Evolutionary conservation across 805 yeast species (phyloP).

Genomic region (Teunomyces lycoperdinae): DNA sequence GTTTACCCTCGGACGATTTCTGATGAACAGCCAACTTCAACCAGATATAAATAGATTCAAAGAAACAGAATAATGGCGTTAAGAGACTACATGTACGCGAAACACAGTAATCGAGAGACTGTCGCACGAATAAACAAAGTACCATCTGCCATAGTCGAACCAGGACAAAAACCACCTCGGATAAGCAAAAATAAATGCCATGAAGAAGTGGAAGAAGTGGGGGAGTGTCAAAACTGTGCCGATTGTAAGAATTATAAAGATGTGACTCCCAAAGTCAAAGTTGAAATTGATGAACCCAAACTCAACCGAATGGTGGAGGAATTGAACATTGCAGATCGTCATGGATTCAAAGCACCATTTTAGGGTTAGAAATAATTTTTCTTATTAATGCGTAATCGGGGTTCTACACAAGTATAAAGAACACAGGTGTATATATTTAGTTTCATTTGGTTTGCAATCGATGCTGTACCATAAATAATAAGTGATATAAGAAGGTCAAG

Average conservation of each 20-base stretch:
- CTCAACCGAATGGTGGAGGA: constrained; percentile 6
- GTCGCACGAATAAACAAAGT: constrained; percentile 11
- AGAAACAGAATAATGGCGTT: constrained; percentile 30
- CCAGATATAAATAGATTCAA: background rate
- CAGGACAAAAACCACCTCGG: background rate
- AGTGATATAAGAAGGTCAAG: constrained; percentile 9
- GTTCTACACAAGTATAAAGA: background rate
- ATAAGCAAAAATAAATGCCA: background rate
- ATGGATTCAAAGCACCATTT: background rate
- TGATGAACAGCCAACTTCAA: background rate
- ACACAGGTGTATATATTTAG: background rate
- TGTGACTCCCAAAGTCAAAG: constrained; percentile 9
- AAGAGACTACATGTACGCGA: constrained; percentile 40
- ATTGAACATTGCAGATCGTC: background rate
- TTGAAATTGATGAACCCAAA: constrained; percentile 8
- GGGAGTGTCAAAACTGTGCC: constrained; percentile 27
- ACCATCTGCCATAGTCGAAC: background rate
- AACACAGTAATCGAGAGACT: constrained; percentile 26
- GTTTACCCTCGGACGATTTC: background rate
- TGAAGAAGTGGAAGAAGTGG: constrained; percentile 20
- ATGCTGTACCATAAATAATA: constrained; percentile 12
- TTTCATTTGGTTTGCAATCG: constrained; percentile 2
- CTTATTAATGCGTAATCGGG: background rate
- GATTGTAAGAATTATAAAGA: constrained; percentile 23
- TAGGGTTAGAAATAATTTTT: background rate